Percentiles rank a stretch among this genome's conserved stretches.
phyloP scores from a whole-genome alignment of 257 asterid genomes.

The Petunia secreta region DNA sequence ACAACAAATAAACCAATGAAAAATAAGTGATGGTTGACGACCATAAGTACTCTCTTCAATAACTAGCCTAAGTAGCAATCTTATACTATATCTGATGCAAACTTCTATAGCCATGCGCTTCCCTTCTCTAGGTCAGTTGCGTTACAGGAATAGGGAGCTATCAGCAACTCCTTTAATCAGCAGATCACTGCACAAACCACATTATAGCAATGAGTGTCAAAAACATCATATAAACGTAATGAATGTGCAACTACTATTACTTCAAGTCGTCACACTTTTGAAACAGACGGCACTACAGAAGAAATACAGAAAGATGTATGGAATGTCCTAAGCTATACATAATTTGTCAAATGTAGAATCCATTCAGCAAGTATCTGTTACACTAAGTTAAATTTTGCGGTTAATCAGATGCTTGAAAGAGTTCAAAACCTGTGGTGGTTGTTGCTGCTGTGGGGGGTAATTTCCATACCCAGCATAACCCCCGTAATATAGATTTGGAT shows the following conservation, averaged over 20 bases:
- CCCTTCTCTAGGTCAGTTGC: neutral
- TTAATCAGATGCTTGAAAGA: neutral
- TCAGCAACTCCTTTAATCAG: neutral
- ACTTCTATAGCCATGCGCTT: neutral
- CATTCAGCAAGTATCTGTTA: neutral
- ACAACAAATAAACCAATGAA: neutral
- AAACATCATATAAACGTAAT: neutral
- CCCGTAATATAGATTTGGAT: slow-evolving; percentile 48
- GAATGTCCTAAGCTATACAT: neutral
- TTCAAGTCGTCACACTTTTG: too few relatives aligned
- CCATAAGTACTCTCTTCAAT: slow-evolving; percentile 6
- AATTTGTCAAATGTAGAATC: neutral
- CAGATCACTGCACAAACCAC: slow-evolving; percentile 22
- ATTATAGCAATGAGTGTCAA: slow-evolving; percentile 7
- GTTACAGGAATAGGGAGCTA: neutral
- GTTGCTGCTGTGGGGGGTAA: slow-evolving; percentile 52
- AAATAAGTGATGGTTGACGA: neutral
- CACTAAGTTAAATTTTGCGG: neutral
- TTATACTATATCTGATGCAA: slow-evolving; percentile 17
- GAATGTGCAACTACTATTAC: neutral
- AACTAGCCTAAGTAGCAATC: slow-evolving; percentile 20
- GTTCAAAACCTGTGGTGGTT: slow-evolving; percentile 57
- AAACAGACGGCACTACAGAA: too few relatives aligned
- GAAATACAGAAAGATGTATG: neutral
- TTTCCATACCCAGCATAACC: slow-evolving; percentile 54